A percentile compares a stretch with the other conserved stretches of the same genome.
Conservation (phyloP, 1,284 basidiomycete genomes). For the Microbotryum silenes-acaulis region DNA sequence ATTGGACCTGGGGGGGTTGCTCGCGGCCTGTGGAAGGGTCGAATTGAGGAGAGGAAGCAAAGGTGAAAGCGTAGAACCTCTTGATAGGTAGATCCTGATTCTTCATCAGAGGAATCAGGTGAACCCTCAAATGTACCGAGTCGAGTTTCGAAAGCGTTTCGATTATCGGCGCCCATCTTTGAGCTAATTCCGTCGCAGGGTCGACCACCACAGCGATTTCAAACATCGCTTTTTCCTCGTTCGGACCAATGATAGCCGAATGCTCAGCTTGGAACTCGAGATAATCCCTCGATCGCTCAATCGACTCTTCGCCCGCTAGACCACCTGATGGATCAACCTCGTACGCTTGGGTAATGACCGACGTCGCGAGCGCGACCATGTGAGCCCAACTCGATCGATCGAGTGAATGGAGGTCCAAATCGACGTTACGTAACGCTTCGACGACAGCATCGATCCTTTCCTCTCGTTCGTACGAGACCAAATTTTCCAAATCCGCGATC, state of each 20-base stretch:
- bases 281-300: constrained; percentile 52
- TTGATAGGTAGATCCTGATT: constrained; percentile 72
- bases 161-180: constrained; percentile 72
- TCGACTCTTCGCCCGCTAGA: constrained; percentile 46
- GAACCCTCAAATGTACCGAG: constrained; percentile 58
- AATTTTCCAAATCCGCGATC: constrained; percentile 57
- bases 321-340: constrained; percentile 61
- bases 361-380: constrained; percentile 57
- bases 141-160: constrained; percentile 45
- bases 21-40: constrained; percentile 47
- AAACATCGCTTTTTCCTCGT: constrained; percentile 58
- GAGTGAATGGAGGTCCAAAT: background rate
- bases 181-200: constrained; percentile 74
- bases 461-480: constrained; percentile 63
- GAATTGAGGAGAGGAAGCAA: constrained; percentile 56
- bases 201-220: constrained; percentile 71
- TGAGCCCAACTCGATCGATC: constrained; percentile 50
- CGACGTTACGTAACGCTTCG: constrained; percentile 48
- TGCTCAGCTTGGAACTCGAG: constrained; percentile 53
- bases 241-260: constrained; percentile 64
- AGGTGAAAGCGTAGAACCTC: constrained; percentile 81
- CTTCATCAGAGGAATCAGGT: constrained; percentile 61
- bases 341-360: constrained; percentile 58
- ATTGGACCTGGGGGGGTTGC: constrained; percentile 46
- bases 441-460: constrained; percentile 62